phyloP scores from a whole-genome alignment of 306 rosid genomes.

The Acacia acuminata region DNA sequence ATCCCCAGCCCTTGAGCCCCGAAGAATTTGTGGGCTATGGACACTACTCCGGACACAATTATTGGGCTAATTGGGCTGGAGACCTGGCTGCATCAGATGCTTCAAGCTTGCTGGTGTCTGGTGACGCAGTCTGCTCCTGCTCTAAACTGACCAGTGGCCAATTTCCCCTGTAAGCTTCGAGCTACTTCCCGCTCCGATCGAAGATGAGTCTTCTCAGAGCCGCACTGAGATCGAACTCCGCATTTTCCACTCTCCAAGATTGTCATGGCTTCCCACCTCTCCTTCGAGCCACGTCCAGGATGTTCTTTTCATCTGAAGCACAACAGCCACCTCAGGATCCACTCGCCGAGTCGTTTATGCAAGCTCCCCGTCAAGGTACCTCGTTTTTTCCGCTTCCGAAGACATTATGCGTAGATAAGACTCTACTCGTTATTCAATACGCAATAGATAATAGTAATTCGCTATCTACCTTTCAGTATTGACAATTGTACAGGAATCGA shows the following conservation, averaged over 20 bases:
- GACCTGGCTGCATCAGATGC: not conserved
- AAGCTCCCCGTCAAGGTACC: slow-evolving; percentile 44
- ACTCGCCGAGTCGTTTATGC: slow-evolving; percentile 29
- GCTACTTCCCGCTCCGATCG: not conserved
- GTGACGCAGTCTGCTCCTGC: too few species aligned
- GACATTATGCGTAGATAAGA: not conserved
- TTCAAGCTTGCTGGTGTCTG: not conserved
- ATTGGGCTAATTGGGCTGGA: not conserved
- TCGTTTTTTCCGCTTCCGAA: not conserved
- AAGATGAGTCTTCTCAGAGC: slow-evolving; percentile 55
- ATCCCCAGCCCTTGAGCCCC: not conserved
- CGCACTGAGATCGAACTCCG: slow-evolving; percentile 45
- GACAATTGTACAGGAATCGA: not conserved
- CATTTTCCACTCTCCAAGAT: slow-evolving; percentile 27
- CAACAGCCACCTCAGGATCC: slow-evolving; percentile 45
- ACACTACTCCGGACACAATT: not conserved
- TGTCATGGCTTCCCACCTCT: slow-evolving; percentile 32
- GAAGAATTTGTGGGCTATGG: not conserved
- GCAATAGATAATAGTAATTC: not conserved
- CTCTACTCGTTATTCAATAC: not conserved
- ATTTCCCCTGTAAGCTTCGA: not conserved
- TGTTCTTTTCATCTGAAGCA: slow-evolving; percentile 61
- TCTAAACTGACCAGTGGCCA: not conserved
- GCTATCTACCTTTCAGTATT: not conserved
- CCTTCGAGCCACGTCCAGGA: slow-evolving; percentile 33